phyloP scores from a whole-genome alignment of 1,139 yeast species.

The Kurtzmaniella quercitrusa region DNA sequence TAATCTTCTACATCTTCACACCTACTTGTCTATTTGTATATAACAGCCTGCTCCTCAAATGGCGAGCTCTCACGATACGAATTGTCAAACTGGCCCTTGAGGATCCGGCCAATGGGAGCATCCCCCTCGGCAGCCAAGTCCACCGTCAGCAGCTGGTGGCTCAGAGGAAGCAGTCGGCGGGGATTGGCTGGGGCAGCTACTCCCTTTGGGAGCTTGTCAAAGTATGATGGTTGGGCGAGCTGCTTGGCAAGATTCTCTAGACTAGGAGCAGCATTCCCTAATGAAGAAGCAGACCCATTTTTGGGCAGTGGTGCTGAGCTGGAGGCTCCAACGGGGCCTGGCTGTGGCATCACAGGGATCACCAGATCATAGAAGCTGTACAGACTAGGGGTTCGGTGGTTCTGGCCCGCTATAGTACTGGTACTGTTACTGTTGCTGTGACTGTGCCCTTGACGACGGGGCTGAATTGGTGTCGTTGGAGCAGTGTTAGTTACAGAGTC shows the following conservation, averaged over 20 bases:
- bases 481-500: constrained; percentile 2
- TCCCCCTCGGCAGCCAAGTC: not conserved
- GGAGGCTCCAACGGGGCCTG: constrained; percentile 2
- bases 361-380: constrained; percentile 43
- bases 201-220: constrained; percentile 37
- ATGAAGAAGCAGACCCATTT: not conserved
- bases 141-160: constrained; percentile 2
- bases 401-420: constrained; percentile 3
- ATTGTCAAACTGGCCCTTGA: constrained; percentile 4
- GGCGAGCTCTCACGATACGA: constrained; percentile 3
- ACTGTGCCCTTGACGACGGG: not conserved
- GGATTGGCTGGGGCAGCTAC: constrained; percentile 16
- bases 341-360: constrained; percentile 33
- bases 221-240: constrained; percentile 30
- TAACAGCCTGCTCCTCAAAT: constrained; percentile 3
- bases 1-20: not conserved
- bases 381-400: constrained; percentile 20
- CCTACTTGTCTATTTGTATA: constrained; percentile 4
- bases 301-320: not conserved
- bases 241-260: constrained; percentile 42
- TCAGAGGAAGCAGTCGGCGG: constrained; percentile 2
- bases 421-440: constrained; percentile 6
- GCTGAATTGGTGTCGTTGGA: not conserved
- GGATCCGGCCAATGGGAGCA: constrained; percentile 4
- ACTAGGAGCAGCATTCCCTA: constrained; percentile 9